Conservation (phyloP, 1,284 basidiomycete species). For the Coniferiporia sulphurascens region DNA sequence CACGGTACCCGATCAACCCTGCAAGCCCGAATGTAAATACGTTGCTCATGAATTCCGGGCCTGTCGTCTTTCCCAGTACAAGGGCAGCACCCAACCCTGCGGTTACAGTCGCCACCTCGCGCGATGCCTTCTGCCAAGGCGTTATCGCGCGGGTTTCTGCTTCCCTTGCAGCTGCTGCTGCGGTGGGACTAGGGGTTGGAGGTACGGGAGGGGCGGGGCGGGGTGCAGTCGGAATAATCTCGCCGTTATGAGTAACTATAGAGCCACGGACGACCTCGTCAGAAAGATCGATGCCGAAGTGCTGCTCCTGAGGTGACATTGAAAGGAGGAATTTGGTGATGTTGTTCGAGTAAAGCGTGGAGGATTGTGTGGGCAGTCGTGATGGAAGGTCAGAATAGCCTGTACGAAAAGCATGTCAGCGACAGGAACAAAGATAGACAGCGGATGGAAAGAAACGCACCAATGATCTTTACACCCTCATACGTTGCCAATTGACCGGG, state of each 20-base stretch:
- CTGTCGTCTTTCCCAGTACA: constrained; percentile 72
- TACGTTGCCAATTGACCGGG: constrained; percentile 67
- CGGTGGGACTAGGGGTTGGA: constrained; percentile 40
- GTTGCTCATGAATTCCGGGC: constrained; percentile 77
- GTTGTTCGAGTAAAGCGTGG: constrained; percentile 85
- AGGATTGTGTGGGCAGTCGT: constrained; percentile 79
- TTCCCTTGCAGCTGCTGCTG: constrained; percentile 38
- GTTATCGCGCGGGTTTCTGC: constrained; percentile 61
- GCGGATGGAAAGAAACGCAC: constrained; percentile 32
- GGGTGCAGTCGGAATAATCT: constrained; percentile 60
- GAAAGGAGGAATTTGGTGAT: constrained; percentile 84
- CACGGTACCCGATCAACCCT: constrained; percentile 78
- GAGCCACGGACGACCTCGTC: constrained; percentile 84
- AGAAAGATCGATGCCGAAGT: constrained; percentile 62
- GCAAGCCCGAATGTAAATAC: constrained; percentile 83
- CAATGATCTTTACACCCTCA: constrained; percentile 75
- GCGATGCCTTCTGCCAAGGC: constrained; percentile 75
- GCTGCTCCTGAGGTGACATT: constrained; percentile 55
- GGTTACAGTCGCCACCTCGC: constrained; percentile 68
- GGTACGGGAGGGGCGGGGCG: constrained; percentile 58
- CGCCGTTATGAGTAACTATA: constrained; percentile 67
- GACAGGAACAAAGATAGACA: not conserved
- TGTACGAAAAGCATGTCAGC: constrained; percentile 26
- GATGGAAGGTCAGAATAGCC: constrained; percentile 81
- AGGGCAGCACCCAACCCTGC: constrained; percentile 69